Evolutionary conservation across 176 grass and related monocot species (phyloP), one percentile per base, ranked within the genome.

Genomic region (Lolium rigidum): DNA sequence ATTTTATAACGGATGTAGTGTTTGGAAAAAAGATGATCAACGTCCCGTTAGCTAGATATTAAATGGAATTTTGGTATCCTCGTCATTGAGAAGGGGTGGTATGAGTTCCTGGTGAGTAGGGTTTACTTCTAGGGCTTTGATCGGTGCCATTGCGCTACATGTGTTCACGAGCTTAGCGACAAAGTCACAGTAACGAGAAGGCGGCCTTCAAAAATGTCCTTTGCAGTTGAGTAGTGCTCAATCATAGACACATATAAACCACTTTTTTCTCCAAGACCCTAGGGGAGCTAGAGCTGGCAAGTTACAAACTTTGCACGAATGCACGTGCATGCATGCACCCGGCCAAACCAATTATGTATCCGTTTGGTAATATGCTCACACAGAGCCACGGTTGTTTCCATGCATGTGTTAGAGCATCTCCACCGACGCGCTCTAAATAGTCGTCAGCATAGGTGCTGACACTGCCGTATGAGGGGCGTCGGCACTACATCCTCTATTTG

Each of bases 131-230:
- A 89, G 44, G 21, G 47, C 62, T 84, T 46, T 74, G 81, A 71
- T 76, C 16, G 58, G 44, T 28, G 41, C 47, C 82, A 85, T 47
- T 49, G 38, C 18, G 20, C 43, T 84, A 74, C 87, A 89, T 76
- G 68, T 81, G 88, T 82, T 78, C 64, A 15, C 61, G 31, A 72
- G 63, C 25, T 82, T 82, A 77, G 54, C 44, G 73, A 90, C 79
- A 86, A 64, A 44, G 12, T 12, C 56, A 82, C 79, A 86, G 54
- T 71, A 20, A 38, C 7, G 9, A 64, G 84, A 86, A 90, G 88
- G 64, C 64, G 54, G 74, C 84, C 60, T 74, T 80, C 80, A 58
- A 13, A 66, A 37, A 58, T 74, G 49, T 59, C 83, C 56, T 83
- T 59, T 59, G 47, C 84, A 74, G 59, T 81, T 47, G 57, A 78